Conservation (phyloP, 805 yeast species). For the Candida stauntonica region DNA sequence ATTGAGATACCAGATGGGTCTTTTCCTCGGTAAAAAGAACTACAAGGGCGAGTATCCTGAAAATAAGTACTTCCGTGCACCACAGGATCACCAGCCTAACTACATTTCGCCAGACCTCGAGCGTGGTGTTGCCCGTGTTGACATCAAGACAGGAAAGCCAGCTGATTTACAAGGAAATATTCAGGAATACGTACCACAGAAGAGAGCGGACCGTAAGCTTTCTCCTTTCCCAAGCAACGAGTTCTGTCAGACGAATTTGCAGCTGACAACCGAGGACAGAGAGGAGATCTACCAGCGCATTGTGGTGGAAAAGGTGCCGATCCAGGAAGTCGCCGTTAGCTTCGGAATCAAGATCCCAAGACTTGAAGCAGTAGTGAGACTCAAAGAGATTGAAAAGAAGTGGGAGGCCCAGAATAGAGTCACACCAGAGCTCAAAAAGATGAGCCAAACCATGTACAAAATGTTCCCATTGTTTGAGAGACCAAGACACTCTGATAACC, state of each 20-base stretch:
- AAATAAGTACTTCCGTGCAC: conserved; percentile 70
- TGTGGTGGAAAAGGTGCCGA: conserved; percentile 45
- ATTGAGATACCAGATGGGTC: conserved; percentile 59
- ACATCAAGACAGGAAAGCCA: conserved; percentile 31
- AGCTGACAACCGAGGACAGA: conserved; percentile 57
- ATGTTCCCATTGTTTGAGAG: conserved; percentile 75
- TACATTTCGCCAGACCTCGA: conserved; percentile 59
- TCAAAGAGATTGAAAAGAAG: conserved; percentile 59
- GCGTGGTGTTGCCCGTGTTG: conserved; percentile 33
- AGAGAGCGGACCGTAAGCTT: conserved; percentile 27
- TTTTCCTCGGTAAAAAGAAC: conserved; percentile 79
- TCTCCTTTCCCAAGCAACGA: conserved; percentile 82
- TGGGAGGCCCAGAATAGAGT: conserved; percentile 52
- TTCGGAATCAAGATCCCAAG: conserved; percentile 81
- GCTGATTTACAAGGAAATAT: conserved; percentile 22
- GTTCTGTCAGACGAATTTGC: conserved; percentile 61
- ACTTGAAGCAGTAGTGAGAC: conserved; percentile 79
- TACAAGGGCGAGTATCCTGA: conserved; percentile 74
- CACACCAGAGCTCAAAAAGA: conserved; percentile 50
- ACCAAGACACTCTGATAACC: conserved; percentile 53
- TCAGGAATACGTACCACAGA: conserved; percentile 7
- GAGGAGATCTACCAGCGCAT: conserved; percentile 54
- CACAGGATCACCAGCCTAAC: conserved; percentile 65
- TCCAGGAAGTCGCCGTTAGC: conserved; percentile 72
- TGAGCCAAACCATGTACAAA: conserved; percentile 60